These are phyloP conservation scores for Lachnellula suecica DNA, from an alignment of 2,329 filamentous ascomycete genomes.

Conservation along the genomic window DNA sequence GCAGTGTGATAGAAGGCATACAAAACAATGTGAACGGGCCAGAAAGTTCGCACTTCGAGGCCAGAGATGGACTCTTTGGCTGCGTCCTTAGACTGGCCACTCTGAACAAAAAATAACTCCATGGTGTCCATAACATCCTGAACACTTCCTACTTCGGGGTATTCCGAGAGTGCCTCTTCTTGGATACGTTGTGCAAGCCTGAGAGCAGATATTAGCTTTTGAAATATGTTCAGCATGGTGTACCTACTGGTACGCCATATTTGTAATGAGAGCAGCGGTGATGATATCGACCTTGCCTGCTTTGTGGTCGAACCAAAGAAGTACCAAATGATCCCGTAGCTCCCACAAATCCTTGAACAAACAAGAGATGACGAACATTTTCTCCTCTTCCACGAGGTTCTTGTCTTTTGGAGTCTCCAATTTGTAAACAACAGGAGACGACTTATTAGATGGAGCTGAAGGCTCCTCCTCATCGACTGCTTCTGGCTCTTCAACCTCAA, in stretches of 20 bases:
- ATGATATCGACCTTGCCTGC: constrained; percentile 8
- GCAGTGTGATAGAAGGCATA: too few relatives aligned
- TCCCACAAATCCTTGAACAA: constrained; percentile 9
- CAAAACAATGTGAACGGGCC: too few relatives aligned
- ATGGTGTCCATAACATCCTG: background rate
- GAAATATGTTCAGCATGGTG: background rate
- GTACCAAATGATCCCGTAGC: constrained; percentile 3
- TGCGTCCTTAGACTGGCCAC: too few relatives aligned
- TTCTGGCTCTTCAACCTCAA: constrained; percentile 15
- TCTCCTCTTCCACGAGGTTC: constrained; percentile 6
- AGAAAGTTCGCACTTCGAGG: too few relatives aligned
- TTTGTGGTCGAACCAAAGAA: constrained; percentile 6
- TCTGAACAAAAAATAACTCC: too few relatives aligned
- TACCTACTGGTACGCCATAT: constrained; percentile 8
- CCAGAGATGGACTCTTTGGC: too few relatives aligned
- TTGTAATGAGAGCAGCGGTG: constrained; percentile 8
- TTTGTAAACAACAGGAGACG: background rate
- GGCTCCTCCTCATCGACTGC: background rate
- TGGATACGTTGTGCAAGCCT: background rate
- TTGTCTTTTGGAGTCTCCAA: background rate
- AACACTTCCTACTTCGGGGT: background rate
- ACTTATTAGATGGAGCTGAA: background rate
- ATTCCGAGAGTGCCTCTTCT: background rate
- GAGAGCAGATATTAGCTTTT: background rate
- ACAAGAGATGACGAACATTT: constrained; percentile 9